A percentile compares a stretch with the other conserved stretches of the same genome.
phyloP scores from a whole-genome alignment of 805 yeast species.

The Wickerhamomyces silvicola region DNA sequence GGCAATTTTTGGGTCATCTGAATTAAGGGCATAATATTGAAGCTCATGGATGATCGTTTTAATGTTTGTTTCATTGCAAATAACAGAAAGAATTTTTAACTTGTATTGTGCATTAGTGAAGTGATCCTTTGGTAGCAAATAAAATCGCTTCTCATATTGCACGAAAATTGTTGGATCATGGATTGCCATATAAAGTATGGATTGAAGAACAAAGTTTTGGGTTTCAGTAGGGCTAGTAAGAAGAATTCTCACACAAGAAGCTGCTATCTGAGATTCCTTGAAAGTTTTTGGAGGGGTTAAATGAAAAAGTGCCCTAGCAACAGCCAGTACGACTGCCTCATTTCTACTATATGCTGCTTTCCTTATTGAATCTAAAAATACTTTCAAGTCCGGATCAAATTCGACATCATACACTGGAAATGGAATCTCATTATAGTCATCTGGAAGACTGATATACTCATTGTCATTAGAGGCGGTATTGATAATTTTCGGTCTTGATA shows the following conservation, averaged over 20 bases:
- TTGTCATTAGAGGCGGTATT: conserved; percentile 24
- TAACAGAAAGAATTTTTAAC: conserved; percentile 50
- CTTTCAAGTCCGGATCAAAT: conserved; percentile 49
- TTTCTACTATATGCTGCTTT: conserved; percentile 45
- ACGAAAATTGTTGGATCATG: conserved; percentile 29
- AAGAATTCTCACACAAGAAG: conserved; percentile 40
- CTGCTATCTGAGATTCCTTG: conserved; percentile 41
- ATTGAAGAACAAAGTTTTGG: conserved; percentile 37
- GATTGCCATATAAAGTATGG: conserved; percentile 35
- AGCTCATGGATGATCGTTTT: conserved; percentile 52
- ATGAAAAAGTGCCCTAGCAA: conserved; percentile 48
- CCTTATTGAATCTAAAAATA: conserved; percentile 43
- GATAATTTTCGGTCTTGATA: conserved; percentile 46
- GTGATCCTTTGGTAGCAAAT: conserved; percentile 50
- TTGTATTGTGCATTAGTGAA: conserved; percentile 42
- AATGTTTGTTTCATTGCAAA: conserved; percentile 50
- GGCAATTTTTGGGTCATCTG: conserved; percentile 22
- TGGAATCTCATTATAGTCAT: conserved; percentile 32
- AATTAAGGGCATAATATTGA: conserved; percentile 43
- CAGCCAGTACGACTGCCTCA: conserved; percentile 55
- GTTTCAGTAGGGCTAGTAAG: conserved; percentile 28
- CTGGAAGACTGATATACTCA: conserved; percentile 34
- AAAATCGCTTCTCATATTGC: conserved; percentile 41
- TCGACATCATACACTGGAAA: conserved; percentile 35
- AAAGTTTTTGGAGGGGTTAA: conserved; percentile 54